These are phyloP conservation scores for Volvariella surrecta DNA, from an alignment of 1,284 basidiomycete species.

Conservation along the genomic window DNA sequence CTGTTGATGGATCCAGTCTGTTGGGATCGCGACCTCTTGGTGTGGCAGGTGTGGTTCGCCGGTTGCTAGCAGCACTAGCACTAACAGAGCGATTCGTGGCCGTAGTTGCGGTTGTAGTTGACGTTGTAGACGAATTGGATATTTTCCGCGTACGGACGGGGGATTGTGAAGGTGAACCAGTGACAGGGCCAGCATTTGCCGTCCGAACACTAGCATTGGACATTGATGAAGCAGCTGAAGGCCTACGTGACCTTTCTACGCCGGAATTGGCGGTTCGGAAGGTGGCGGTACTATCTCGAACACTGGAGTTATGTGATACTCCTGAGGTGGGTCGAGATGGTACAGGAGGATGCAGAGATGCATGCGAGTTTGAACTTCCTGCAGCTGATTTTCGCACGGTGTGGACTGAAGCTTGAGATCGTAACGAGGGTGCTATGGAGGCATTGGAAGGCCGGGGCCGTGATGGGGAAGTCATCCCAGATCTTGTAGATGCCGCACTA, in stretches of 20 bases:
- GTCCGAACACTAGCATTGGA: conserved; percentile 3
- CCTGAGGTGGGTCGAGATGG: conserved; percentile 16
- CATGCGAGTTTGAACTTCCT: conserved; percentile 2
- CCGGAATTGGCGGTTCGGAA: conserved; percentile 46
- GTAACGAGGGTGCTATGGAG: conserved; percentile 11
- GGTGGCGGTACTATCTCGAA: conserved; percentile 33
- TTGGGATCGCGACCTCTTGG: neutral
- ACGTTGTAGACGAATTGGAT: conserved; percentile 9
- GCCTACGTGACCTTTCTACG: neutral
- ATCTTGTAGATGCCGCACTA: neutral
- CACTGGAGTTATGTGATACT: conserved; percentile 13
- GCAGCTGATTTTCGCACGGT: conserved; percentile 21
- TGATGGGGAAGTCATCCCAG: neutral
- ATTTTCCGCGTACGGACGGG: conserved; percentile 1
- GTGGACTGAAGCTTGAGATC: conserved; percentile 12
- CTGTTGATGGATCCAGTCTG: neutral
- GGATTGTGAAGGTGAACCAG: neutral
- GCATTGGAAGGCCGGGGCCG: conserved; percentile 8
- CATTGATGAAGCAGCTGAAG: conserved; percentile 11
- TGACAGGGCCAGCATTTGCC: neutral
- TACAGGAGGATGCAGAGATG: conserved; percentile 3
- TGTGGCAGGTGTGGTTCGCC: neutral
- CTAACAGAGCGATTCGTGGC: neutral
- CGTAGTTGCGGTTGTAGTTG: conserved; percentile 4
- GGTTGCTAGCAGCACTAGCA: neutral